These are phyloP conservation scores for Lepidium campestre DNA, from an alignment of 441 rosid genomes.

Conservation along the genomic window DNA sequence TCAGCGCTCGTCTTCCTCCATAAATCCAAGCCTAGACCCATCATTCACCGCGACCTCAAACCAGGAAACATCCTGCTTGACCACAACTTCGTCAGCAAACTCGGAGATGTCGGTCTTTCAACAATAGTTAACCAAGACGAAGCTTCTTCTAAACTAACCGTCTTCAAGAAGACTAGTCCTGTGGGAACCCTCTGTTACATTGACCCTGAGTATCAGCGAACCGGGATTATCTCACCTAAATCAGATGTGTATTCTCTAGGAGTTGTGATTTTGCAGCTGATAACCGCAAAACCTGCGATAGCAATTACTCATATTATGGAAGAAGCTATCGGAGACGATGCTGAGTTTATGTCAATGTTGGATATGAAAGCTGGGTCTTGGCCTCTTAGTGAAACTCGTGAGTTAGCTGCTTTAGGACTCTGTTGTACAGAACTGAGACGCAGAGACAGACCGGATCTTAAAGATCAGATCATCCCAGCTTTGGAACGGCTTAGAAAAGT, in stretches of 20 bases:
- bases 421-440: constrained; percentile 73
- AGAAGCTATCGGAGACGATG: constrained; percentile 50
- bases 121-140: constrained; percentile 56
- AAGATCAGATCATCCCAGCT: constrained; percentile 65
- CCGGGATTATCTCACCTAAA: constrained; percentile 65
- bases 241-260: constrained; percentile 89
- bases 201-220: constrained; percentile 90
- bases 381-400: constrained; percentile 69
- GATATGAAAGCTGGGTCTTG: constrained; percentile 76
- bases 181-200: constrained; percentile 87
- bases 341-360: constrained; percentile 40
- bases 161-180: constrained; percentile 53
- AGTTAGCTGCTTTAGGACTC: constrained; percentile 65
- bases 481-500: constrained; percentile 59
- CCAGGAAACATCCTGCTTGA: constrained; percentile 90
- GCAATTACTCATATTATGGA: constrained; percentile 66
- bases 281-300: constrained; percentile 77
- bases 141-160: constrained; percentile 30
- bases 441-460: constrained; percentile 74
- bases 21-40: constrained; percentile 66
- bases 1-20: constrained; percentile 84
- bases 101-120: constrained; percentile 88
- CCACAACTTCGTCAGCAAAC: constrained; percentile 71
- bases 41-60: constrained; percentile 87
- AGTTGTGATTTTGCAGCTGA: constrained; percentile 69